phyloP scores from a whole-genome alignment of 305 asterid genomes.

The Withania somnifera region DNA sequence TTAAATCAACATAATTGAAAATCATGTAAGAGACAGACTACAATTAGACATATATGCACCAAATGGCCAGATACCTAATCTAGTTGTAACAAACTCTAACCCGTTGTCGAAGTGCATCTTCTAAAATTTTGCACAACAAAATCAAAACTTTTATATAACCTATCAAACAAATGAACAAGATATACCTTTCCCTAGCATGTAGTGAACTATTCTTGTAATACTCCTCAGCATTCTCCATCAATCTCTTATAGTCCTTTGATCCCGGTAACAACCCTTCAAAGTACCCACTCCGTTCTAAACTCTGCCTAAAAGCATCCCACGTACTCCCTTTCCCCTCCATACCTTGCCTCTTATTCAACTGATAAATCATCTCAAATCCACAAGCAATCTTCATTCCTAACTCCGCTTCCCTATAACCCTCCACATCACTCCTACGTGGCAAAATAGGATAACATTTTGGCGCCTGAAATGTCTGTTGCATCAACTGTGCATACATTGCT shows the following conservation, averaged over 20 bases:
- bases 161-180: not conserved
- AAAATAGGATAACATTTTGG: conserved; percentile 57
- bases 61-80: not conserved
- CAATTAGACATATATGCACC: not conserved
- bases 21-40: too few species aligned
- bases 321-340: conserved; percentile 86
- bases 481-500: conserved; percentile 90
- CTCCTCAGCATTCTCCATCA: conserved; percentile 67
- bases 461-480: conserved; percentile 77
- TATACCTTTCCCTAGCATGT: conserved; percentile 59
- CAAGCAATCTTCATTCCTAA: conserved; percentile 83
- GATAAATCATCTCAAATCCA: conserved; percentile 94
- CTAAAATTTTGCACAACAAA: not conserved
- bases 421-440: conserved; percentile 55
- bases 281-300: conserved; percentile 60
- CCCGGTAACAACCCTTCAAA: conserved; percentile 77
- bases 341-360: conserved; percentile 58
- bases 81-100: not conserved
- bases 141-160: not conserved
- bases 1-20: too few species aligned
- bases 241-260: conserved; percentile 60
- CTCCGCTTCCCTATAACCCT: conserved; percentile 64
- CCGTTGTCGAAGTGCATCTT: not conserved
- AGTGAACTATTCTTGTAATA: conserved; percentile 50
- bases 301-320: conserved; percentile 71